These are phyloP conservation scores for Diplodia intermedia DNA, from an alignment of 2,329 filamentous ascomycete genomes.

Conservation along the genomic window DNA sequence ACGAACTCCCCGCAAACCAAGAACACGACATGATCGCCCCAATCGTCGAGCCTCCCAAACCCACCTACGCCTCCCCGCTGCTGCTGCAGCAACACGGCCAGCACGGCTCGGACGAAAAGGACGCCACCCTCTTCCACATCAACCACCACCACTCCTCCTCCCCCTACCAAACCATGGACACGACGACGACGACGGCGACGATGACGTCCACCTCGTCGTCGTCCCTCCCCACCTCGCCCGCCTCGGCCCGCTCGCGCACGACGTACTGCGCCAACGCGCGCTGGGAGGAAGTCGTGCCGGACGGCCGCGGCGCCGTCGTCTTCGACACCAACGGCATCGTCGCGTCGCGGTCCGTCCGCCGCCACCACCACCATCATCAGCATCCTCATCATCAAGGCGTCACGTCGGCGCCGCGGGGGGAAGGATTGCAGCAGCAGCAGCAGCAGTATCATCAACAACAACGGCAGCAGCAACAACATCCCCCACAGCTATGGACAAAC, in stretches of 20 bases:
- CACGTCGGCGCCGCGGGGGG: background rate
- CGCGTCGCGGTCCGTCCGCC: too few relatives aligned
- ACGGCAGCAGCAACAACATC: background rate
- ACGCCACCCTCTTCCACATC: background rate
- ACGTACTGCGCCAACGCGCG: constrained; percentile 13
- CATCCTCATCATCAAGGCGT: background rate
- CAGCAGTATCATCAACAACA: background rate
- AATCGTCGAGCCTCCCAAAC: background rate
- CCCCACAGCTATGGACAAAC: background rate
- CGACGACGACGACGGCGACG: background rate
- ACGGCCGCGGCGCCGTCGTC: constrained; percentile 22
- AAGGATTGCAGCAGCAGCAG: too few relatives aligned
- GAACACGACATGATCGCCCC: background rate
- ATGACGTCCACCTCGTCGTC: background rate
- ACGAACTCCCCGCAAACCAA: constrained; percentile 16
- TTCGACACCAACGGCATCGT: background rate
- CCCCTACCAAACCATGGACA: background rate
- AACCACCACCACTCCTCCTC: too few relatives aligned
- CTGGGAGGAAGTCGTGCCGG: constrained; percentile 28
- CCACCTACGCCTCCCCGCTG: background rate
- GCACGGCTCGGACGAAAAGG: constrained; percentile 2
- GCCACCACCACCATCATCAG: too few relatives aligned
- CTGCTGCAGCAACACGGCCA: background rate
- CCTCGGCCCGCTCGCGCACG: background rate
- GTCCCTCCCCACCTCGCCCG: background rate